Conservation (phyloP, 1,284 basidiomycete species). For the Mycosarcoma mackinlayi region DNA sequence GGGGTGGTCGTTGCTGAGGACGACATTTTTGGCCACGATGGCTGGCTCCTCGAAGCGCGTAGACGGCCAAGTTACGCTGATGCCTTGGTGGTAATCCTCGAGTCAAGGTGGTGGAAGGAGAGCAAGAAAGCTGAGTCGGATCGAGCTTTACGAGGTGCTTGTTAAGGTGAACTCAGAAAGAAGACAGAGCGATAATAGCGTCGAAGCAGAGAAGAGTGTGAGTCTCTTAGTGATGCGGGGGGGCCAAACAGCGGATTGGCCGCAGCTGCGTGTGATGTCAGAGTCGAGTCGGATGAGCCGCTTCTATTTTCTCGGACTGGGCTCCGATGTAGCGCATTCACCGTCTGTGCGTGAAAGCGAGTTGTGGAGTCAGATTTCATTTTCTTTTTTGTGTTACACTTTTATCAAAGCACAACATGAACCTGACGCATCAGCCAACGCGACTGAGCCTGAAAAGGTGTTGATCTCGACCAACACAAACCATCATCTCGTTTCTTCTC, state of each 20-base stretch:
- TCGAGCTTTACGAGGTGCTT: too few relatives aligned
- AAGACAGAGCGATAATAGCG: neutral
- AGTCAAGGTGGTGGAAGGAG: too few relatives aligned
- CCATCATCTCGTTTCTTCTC: neutral
- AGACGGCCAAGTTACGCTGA: too few relatives aligned
- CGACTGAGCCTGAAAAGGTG: conserved; percentile 3
- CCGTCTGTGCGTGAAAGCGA: conserved; percentile 27
- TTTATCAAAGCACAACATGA: neutral
- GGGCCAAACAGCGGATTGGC: too few relatives aligned
- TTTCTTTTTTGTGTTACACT: too few relatives aligned
- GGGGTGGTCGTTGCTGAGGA: conserved; percentile 17
- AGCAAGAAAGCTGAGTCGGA: too few relatives aligned
- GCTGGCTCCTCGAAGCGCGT: too few relatives aligned
- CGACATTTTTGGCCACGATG: conserved; percentile 15
- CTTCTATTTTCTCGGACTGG: neutral
- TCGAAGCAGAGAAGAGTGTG: neutral
- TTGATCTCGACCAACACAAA: conserved; percentile 19
- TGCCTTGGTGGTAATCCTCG: too few relatives aligned
- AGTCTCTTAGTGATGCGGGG: too few relatives aligned
- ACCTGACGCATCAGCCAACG: conserved; percentile 2
- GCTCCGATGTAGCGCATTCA: conserved; percentile 6
- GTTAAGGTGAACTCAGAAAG: too few relatives aligned
- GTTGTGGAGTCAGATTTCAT: neutral
- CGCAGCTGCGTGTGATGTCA: conserved; percentile 12
- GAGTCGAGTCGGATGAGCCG: conserved; percentile 5